These are phyloP conservation scores for Salvia hispanica DNA, from an alignment of 257 asterid species.

Conservation along the genomic window DNA sequence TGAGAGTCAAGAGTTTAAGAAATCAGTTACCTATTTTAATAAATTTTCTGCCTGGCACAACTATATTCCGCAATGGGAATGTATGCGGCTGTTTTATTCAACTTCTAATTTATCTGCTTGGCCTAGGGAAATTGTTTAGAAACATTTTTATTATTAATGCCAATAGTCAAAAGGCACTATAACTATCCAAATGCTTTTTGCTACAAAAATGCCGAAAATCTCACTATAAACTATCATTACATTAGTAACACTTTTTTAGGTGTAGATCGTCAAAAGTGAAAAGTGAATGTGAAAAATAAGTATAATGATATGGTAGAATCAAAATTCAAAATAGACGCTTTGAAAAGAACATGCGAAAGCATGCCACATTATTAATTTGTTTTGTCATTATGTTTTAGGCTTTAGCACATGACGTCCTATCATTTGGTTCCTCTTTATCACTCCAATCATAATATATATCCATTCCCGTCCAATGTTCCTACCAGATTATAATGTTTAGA, in stretches of 20 bases:
- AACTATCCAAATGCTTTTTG: constrained; percentile 17
- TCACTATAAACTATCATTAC: constrained; percentile 27
- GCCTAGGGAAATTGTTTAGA: too few relatives aligned
- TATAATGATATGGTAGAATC: background rate
- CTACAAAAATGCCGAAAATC: constrained; percentile 8
- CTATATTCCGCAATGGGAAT: too few relatives aligned
- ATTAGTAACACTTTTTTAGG: constrained; percentile 13
- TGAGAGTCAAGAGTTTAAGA: too few relatives aligned
- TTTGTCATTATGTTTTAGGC: constrained; percentile 25
- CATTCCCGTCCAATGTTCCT: constrained; percentile 12
- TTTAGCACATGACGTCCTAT: constrained; percentile 33
- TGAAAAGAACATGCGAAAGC: constrained; percentile 27
- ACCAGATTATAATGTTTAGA: background rate
- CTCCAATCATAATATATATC: constrained; percentile 16
- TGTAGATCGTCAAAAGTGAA: constrained; percentile 19
- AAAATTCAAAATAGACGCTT: constrained; percentile 1
- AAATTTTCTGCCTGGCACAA: too few relatives aligned
- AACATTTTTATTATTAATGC: background rate
- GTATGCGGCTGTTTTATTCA: too few relatives aligned
- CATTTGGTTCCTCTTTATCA: background rate
- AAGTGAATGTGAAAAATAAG: constrained; percentile 9
- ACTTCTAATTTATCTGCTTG: too few relatives aligned
- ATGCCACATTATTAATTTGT: constrained; percentile 20
- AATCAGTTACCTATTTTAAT: too few relatives aligned
- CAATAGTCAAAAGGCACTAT: constrained; percentile 24